Conservation (phyloP, 495 filamentous ascomycete genomes). For the Durotheca rogersii region DNA sequence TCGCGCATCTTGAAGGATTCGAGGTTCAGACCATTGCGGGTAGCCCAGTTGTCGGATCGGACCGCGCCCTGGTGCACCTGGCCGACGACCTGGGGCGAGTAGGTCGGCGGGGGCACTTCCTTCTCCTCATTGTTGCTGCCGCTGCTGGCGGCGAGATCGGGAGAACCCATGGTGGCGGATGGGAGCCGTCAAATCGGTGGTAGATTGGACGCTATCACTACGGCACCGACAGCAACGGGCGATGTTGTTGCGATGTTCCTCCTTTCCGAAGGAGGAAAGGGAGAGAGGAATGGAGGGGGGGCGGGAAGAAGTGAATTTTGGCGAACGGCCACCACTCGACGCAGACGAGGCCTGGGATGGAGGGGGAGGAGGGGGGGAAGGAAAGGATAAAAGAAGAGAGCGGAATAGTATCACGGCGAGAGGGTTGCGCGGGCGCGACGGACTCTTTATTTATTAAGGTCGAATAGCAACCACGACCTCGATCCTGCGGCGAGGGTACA, state of each 20-base stretch:
- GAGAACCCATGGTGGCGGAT: constrained; percentile 31
- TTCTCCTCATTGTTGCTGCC: constrained; percentile 37
- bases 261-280: neutral
- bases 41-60: constrained; percentile 44
- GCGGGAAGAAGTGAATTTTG: constrained; percentile 2
- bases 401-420: constrained; percentile 15
- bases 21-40: constrained; percentile 53
- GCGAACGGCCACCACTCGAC: constrained; percentile 5
- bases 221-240: constrained; percentile 2
- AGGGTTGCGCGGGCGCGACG: constrained; percentile 12
- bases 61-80: constrained; percentile 10
- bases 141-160: constrained; percentile 34
- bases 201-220: no score
- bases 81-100: constrained; percentile 3
- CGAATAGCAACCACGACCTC: neutral
- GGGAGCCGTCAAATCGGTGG: constrained; percentile 11
- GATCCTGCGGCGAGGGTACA: neutral
- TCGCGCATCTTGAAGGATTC: constrained; percentile 52
- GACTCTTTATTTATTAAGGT: constrained; percentile 28
- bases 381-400: constrained; percentile 11
- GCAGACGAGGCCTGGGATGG: neutral
- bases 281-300: neutral
- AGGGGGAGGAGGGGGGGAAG: no score
- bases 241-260: constrained; percentile 2
- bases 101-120: constrained; percentile 23